A percentile compares a stretch with the other conserved stretches of the same genome.
Conservation (phyloP, 1,284 basidiomycete genomes). For the Cystobasidium slooffiae region DNA sequence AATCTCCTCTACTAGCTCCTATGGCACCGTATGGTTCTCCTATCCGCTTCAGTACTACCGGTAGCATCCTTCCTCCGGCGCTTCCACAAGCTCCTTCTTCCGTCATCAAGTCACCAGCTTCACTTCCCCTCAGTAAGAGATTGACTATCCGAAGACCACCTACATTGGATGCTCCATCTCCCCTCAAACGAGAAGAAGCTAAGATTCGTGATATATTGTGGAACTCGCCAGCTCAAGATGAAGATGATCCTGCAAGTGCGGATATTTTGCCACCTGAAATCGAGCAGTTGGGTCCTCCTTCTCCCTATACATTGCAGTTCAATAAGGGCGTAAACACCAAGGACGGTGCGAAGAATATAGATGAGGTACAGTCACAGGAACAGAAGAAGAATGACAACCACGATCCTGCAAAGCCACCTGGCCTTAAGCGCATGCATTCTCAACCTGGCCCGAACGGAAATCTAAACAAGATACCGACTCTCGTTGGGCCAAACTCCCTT, state of each 20-base stretch:
- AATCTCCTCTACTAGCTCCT: slow-evolving; percentile 19
- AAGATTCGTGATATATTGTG: slow-evolving; percentile 40
- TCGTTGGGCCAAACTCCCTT: slow-evolving; percentile 37
- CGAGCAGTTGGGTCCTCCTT: slow-evolving; percentile 13
- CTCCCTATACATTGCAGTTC: slow-evolving; percentile 7
- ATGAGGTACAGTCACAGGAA: neutral
- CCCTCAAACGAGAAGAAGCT: slow-evolving; percentile 21
- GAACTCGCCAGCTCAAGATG: slow-evolving; percentile 13
- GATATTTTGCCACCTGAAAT: slow-evolving; percentile 33
- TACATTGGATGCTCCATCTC: slow-evolving; percentile 2
- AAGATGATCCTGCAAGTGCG: slow-evolving; percentile 9
- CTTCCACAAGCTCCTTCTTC: neutral
- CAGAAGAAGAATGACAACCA: neutral
- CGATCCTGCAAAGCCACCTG: neutral
- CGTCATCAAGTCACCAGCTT: slow-evolving; percentile 3
- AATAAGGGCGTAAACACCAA: neutral
- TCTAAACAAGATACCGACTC: slow-evolving; percentile 19
- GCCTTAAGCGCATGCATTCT: neutral
- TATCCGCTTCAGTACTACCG: slow-evolving; percentile 8
- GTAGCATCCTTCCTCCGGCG: neutral
- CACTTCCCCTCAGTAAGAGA: slow-evolving; percentile 8
- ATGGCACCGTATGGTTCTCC: slow-evolving; percentile 20
- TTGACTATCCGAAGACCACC: slow-evolving; percentile 6
- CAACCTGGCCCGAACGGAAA: slow-evolving; percentile 11
- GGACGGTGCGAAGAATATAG: neutral